Evolutionary conservation across 805 yeast genomes (phyloP), one percentile per base, ranked within the genome.

Genomic region (Zygosaccharomyces bisporus): DNA sequence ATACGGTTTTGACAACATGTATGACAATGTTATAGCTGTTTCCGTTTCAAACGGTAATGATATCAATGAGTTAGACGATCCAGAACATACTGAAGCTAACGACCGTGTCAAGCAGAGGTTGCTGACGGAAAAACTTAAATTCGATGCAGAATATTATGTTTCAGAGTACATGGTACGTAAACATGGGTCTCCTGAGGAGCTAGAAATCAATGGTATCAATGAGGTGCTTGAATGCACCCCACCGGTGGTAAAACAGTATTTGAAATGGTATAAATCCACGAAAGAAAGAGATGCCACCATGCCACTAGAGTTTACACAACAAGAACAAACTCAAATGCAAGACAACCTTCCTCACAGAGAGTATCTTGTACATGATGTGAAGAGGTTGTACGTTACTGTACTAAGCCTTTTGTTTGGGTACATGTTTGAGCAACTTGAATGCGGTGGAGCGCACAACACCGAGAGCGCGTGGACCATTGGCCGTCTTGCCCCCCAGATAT

Each of bases 381-480:
- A 79, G 48, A 73, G 77, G n/a, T 58, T 79, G 0, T 82, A 87
- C 54, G 71, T 81, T 32, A 73, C 86, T 0, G 62, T 91, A 1
- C 59, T 88, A 0, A 78, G 86, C 17, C 51, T 90, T 0, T 52
- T 93, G 14, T 93, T 85, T 64, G 80, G 84, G 1, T 85, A 80
- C 54, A 75, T 77, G 42, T 89, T 82, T 60, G 97, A 93, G 51
- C 64, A 75, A 39, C 69, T 96, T 29, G 83, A 84, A 43, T 87
- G 83, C 29, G 79, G 77, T 56, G 82, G 81, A n/a, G 79, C 72
- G 13, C 77, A 79, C 41, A 87, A 79, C 13, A 80, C 86, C 4
- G 99, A 93, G 63, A 84, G 95, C 45, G 87, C 95, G 0, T 93
- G 99, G 99, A 81, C 91, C 0, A 75, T 93, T 4, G 99, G 99